These are phyloP conservation scores for Yamadazyma spencermartinsiae DNA, from an alignment of 1,139 yeast genomes.

Conservation along the genomic window DNA sequence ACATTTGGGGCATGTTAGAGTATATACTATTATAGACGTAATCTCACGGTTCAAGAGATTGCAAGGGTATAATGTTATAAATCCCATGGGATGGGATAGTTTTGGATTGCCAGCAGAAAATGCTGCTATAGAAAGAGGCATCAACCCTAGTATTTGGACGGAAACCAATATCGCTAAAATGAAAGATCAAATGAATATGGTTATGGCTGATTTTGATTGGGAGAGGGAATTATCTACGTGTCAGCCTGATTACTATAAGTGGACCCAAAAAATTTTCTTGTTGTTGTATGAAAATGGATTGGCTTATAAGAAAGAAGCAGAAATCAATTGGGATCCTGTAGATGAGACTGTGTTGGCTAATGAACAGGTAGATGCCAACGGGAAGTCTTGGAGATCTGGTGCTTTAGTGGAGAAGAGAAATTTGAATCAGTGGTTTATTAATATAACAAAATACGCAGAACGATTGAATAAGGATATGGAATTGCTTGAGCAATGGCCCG, in stretches of 20 bases:
- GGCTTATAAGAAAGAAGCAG: conserved; percentile 83
- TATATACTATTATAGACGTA: conserved; percentile 86
- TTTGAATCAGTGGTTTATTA: conserved; percentile 90
- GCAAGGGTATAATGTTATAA: conserved; percentile 75
- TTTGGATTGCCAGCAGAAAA: conserved; percentile 98
- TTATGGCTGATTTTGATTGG: conserved; percentile 94
- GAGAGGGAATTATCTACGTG: conserved; percentile 88
- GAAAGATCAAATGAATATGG: conserved; percentile 76
- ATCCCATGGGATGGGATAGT: conserved; percentile 99
- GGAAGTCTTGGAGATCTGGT: conserved; percentile 95
- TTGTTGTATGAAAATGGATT: conserved; percentile 70
- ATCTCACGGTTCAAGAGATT: conserved; percentile 75
- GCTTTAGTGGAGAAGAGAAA: conserved; percentile 82
- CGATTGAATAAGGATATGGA: conserved; percentile 64
- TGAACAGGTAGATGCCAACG: conserved; percentile 91
- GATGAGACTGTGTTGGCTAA: conserved; percentile 93
- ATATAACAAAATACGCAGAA: conserved; percentile 78
- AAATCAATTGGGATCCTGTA: conserved; percentile 96
- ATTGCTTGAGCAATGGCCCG: conserved; percentile 74
- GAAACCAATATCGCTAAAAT: conserved; percentile 69
- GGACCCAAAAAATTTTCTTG: conserved; percentile 86
- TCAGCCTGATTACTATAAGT: conserved; percentile 81
- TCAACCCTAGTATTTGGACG: conserved; percentile 86
- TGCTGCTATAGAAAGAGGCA: conserved; percentile 87
- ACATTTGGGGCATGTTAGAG: conserved; percentile 93